Evolutionary conservation across 2,329 filamentous ascomycete genomes (phyloP), one percentile per base, ranked within the genome.

Genomic region (Pseudocercospora eumusae): DNA sequence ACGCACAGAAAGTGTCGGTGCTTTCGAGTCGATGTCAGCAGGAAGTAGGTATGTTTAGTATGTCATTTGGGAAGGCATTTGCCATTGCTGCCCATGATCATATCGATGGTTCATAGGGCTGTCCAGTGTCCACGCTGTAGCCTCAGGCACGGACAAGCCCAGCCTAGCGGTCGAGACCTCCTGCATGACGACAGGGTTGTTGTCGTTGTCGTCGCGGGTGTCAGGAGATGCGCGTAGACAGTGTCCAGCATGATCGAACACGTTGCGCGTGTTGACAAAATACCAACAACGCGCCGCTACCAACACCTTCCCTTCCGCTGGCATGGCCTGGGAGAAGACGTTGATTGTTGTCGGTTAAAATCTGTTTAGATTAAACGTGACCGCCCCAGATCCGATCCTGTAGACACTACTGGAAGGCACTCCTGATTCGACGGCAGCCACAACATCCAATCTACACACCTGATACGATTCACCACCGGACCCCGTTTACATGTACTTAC

Each of bases 161-260:
- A 40, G 15, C 15, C 36, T 40, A n/a, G 36, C 36, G 15, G 36
- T 5, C 28, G 40, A 13, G 40, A 11, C 25, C 47, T 52, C 47
- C 47, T 52, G 47, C 47, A 52, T 52, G 47, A 52, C 31, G 47
- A 28, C 47, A 25, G 23, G 47, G 47, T 27, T 27, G 21, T 28
- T 25, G 21, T 52, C 25, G 47, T 52, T 15, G 47, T 15, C 25
- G 25, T 28, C 23, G 18, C 42, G 42, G 42, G 21, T 21, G n/a
- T 25, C 42, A n/a, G 42, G 21, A 45, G 42, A 45, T 27, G 45
- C 20, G 45, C 45, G 45, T 50, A 27, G 31, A 23, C 10, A 28
- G 47, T 7, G 25, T 25, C 47, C 47, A n/a, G 25, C 23, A 27
- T 50, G 45, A 13, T 20, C 20, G 45, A n/a, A 21, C 42, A 45